Percentiles rank a stretch among this genome's conserved stretches.
Conservation (phyloP, 441 rosid species). For the Rhodomyrtus psidioides region DNA sequence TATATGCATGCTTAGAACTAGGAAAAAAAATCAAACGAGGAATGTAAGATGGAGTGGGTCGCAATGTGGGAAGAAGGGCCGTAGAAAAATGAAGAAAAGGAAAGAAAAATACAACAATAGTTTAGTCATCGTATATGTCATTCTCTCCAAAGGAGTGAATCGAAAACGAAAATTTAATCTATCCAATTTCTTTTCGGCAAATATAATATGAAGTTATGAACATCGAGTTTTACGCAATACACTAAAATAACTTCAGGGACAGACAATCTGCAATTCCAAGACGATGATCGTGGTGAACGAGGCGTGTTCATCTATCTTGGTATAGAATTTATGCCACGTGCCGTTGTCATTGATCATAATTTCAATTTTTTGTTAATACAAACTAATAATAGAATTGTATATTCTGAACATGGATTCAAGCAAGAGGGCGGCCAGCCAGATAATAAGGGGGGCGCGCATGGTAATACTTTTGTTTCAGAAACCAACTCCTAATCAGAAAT, state of each 20-base stretch:
- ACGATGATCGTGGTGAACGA: not conserved
- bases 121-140: not conserved
- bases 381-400: not conserved
- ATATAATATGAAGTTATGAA: not conserved
- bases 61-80: not conserved
- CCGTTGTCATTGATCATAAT: not conserved
- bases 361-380: no score
- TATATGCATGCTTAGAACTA: no score
- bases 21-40: no score
- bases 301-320: not conserved
- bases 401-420: not conserved
- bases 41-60: not conserved
- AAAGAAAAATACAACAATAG: not conserved
- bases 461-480: no score
- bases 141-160: not conserved
- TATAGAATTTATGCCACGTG: not conserved
- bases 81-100: not conserved
- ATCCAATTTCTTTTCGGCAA: not conserved
- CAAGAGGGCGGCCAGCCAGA: not conserved
- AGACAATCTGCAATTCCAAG: not conserved
- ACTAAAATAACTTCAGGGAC: not conserved
- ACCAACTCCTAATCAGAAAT: no score
- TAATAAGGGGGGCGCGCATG: not conserved
- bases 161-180: not conserved
- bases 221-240: not conserved